These are phyloP conservation scores for Lumnitzera racemosa DNA, from an alignment of 345 rosid genomes.

Conservation along the genomic window DNA sequence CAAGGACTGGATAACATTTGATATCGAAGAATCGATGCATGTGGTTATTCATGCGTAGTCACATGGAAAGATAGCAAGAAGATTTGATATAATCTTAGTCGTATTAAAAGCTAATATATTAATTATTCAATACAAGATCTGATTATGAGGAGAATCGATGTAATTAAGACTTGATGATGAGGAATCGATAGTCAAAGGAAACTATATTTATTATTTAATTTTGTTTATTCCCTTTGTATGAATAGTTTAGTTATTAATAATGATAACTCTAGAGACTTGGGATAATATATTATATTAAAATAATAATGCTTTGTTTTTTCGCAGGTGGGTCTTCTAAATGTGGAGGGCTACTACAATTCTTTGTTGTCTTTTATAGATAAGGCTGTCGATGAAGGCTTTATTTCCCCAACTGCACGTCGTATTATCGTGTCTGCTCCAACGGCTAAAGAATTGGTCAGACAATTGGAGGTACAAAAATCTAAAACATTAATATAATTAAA, in stretches of 20 bases:
- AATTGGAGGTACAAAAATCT: slow-evolving; percentile 55
- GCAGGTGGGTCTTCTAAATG: slow-evolving; percentile 94
- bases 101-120: slow-evolving; percentile 8
- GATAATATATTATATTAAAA: too few relatives aligned
- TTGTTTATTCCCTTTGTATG: background rate
- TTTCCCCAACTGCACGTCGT: slow-evolving; percentile 75
- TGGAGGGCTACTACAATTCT: slow-evolving; percentile 88
- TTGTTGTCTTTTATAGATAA: slow-evolving; percentile 74
- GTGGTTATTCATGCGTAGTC: slow-evolving; percentile 30
- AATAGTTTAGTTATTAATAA: background rate
- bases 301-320: background rate
- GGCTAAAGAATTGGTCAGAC: slow-evolving; percentile 70
- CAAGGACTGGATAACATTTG: too few relatives aligned
- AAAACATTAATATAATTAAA: background rate
- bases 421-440: slow-evolving; percentile 83
- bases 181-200: slow-evolving; percentile 19
- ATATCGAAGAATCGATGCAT: slow-evolving; percentile 22
- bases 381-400: slow-evolving; percentile 95
- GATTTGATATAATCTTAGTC: slow-evolving; percentile 16
- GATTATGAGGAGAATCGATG: background rate
- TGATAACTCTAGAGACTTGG: too few relatives aligned
- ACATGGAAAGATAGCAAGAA: slow-evolving; percentile 34
- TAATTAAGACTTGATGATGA: slow-evolving; percentile 1
- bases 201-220: slow-evolving; percentile 2
- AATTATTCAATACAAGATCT: slow-evolving; percentile 3